These are phyloP conservation scores for Arthromyces matolae DNA, from an alignment of 768 basidiomycete genomes.

Conservation along the genomic window DNA sequence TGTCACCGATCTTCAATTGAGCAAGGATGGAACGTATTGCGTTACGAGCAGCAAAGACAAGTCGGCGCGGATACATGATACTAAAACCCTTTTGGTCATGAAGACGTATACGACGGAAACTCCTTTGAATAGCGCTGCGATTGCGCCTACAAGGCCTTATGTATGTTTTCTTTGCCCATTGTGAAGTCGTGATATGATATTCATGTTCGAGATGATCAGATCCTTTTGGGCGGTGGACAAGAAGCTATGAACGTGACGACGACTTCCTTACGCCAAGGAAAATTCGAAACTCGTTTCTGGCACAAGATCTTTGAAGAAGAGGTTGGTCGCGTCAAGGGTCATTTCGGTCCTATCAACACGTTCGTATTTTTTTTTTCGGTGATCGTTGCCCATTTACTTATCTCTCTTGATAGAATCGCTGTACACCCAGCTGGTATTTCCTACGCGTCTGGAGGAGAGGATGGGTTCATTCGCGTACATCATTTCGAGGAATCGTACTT, in stretches of 20 bases:
- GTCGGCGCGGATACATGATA: constrained; percentile 89
- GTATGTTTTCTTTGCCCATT: constrained; percentile 35
- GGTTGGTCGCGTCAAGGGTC: constrained; percentile 94
- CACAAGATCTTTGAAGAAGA: constrained; percentile 97
- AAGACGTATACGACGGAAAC: constrained; percentile 94
- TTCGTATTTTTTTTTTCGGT: constrained; percentile 38
- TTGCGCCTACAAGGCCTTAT: constrained; percentile 82
- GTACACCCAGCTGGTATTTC: constrained; percentile 84
- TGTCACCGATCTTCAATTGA: constrained; percentile 91
- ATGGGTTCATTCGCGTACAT: constrained; percentile 89
- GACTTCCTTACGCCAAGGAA: constrained; percentile 88
- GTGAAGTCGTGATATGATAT: background rate
- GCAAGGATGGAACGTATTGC: constrained; percentile 89
- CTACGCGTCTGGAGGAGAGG: constrained; percentile 95
- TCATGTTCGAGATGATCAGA: constrained; percentile 34
- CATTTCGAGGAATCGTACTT: constrained; percentile 96
- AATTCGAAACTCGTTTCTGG: constrained; percentile 98
- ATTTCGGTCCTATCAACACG: constrained; percentile 97
- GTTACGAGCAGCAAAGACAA: constrained; percentile 97
- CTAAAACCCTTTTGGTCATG: constrained; percentile 82
- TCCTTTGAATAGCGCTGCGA: constrained; percentile 89
- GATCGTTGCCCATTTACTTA: background rate
- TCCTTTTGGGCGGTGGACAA: constrained; percentile 94
- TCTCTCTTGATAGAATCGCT: constrained; percentile 70
- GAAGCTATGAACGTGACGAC: constrained; percentile 98